A percentile compares a stretch with the other conserved stretches of the same genome.
phyloP scores from a whole-genome alignment of 805 yeast species.

The Scheffersomyces ergatensis region DNA sequence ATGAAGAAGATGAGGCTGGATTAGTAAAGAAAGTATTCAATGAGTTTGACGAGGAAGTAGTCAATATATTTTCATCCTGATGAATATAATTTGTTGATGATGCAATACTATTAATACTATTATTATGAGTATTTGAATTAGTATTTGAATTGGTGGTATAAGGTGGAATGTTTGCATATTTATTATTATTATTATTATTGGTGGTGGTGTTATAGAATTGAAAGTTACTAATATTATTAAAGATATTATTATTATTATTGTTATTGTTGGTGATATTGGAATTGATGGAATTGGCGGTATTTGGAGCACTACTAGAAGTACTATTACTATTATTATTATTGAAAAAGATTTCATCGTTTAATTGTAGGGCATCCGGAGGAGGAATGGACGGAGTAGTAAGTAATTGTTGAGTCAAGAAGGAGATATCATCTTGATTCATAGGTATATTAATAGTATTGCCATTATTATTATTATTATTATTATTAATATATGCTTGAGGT shows the following conservation, averaged over 20 bases:
- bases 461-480: too few species aligned
- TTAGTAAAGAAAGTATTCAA: not conserved
- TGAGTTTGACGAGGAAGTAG: not conserved
- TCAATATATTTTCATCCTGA: not conserved
- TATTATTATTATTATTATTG: not conserved
- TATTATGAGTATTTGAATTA: not conserved
- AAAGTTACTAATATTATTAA: too few species aligned
- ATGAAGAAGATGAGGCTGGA: not conserved
- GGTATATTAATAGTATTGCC: too few species aligned
- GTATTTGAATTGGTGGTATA: too few species aligned
- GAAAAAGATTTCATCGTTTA: slow-evolving; percentile 25
- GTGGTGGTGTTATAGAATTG: not conserved
- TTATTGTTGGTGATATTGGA: slow-evolving; percentile 10
- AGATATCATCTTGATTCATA: too few species aligned
- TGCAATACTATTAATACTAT: not conserved
- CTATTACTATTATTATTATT: slow-evolving; percentile 6
- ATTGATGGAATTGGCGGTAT: slow-evolving; percentile 1
- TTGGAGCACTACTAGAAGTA: too few species aligned
- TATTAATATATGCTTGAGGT: not conserved
- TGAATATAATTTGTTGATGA: not conserved
- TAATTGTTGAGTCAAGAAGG: too few species aligned
- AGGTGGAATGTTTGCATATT: too few species aligned
- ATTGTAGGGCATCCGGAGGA: slow-evolving; percentile 14
- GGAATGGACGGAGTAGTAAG: not conserved
- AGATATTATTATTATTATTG: slow-evolving; percentile 5